Evolutionary conservation across 2,329 filamentous ascomycete genomes (phyloP).

Genomic region (Fusarium phyllophilum): DNA sequence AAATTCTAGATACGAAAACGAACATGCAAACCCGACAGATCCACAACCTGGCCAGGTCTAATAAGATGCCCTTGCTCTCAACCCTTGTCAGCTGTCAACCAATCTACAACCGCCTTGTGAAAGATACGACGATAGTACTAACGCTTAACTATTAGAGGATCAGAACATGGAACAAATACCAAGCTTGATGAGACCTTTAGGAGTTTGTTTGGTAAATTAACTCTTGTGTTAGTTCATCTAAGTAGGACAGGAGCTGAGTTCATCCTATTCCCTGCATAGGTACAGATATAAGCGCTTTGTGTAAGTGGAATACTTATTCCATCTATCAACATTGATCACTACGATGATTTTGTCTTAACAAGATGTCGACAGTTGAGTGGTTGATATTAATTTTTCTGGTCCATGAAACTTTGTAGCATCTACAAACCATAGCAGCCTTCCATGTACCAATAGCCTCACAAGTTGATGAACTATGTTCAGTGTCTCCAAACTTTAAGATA

Average conservation of each 20-base stretch:
- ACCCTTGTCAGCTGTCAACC: background rate
- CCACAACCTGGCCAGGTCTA: conserved; percentile 1
- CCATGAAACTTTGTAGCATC: background rate
- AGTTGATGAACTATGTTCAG: background rate
- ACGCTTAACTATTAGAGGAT: background rate
- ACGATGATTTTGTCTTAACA: background rate
- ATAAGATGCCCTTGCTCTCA: conserved; percentile 1
- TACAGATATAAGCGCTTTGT: background rate
- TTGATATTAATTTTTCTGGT: background rate
- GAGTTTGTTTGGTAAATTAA: background rate
- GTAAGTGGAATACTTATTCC: background rate
- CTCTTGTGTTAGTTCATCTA: too few relatives aligned
- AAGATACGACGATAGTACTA: background rate
- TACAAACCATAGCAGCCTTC: background rate
- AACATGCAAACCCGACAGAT: conserved; percentile 3
- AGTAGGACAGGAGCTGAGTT: background rate
- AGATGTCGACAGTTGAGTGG: background rate
- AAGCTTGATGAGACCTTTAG: background rate
- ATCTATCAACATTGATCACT: background rate
- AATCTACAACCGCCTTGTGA: background rate
- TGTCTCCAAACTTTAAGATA: background rate
- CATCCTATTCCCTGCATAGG: background rate
- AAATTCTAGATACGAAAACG: conserved; percentile 20
- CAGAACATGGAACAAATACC: background rate
- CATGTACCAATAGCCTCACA: background rate